A percentile compares a stretch with the other conserved stretches of the same genome.
Evolutionary conservation across 495 filamentous ascomycete genomes (phyloP).

Genomic region (Daldinia bambusicola): DNA sequence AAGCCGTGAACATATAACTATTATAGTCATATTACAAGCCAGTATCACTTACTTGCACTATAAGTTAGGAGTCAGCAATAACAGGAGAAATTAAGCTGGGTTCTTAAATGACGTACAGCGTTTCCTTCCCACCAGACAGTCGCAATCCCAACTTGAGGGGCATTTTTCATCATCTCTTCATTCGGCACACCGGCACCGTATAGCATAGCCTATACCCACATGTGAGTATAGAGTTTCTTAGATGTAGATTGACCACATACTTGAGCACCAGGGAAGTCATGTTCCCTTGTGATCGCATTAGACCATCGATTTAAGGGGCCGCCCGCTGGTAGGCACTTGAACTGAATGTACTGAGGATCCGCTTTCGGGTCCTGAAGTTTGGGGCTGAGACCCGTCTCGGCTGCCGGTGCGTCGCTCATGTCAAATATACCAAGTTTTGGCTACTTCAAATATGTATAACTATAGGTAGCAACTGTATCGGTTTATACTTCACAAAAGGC

Average conservation of each 20-base stretch:
- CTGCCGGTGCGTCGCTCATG: constrained; percentile 33
- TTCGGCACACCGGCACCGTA: constrained; percentile 92
- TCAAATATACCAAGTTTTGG: constrained; percentile 1
- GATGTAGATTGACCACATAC: constrained; percentile 55
- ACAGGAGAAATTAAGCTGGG: not conserved
- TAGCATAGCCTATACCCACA: constrained; percentile 80
- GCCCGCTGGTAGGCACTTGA: constrained; percentile 54
- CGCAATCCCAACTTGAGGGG: constrained; percentile 87
- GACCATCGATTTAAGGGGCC: constrained; percentile 62
- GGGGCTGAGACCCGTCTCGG: constrained; percentile 20
- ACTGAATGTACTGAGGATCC: constrained; percentile 58
- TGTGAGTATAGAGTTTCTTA: not conserved
- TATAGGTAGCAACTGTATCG: not conserved
- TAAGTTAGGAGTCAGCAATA: constrained; percentile 10
- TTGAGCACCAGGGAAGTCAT: constrained; percentile 95
- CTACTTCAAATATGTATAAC: not conserved
- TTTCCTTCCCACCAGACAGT: constrained; percentile 99
- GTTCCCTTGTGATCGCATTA: constrained; percentile 62
- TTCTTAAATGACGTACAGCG: constrained; percentile 56
- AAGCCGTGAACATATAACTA: constrained; percentile 13
- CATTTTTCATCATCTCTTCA: constrained; percentile 84
- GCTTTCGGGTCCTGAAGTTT: constrained; percentile 48
- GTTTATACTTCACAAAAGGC: not conserved
- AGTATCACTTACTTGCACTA: constrained; percentile 60
- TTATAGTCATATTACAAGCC: not conserved